These are phyloP conservation scores for Tulasnella sp. DNA, from an alignment of 768 basidiomycete species.

Conservation along the genomic window DNA sequence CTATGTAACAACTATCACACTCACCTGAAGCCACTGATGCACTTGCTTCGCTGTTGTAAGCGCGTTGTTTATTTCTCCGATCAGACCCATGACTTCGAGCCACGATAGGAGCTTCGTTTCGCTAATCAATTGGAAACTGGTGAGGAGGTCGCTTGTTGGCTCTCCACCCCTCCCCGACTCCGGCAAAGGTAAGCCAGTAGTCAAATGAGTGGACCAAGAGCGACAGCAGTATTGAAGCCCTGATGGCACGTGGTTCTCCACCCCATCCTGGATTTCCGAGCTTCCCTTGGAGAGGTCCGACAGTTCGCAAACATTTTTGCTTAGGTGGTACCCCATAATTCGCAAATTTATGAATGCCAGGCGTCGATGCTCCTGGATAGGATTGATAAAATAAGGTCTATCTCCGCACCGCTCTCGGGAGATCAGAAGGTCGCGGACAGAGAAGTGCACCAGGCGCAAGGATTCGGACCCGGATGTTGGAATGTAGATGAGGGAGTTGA, in stretches of 20 bases:
- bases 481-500: background rate
- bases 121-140: background rate
- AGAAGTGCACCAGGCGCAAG: background rate
- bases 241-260: background rate
- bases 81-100: background rate
- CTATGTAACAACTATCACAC: background rate
- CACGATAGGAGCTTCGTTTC: background rate
- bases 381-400: background rate
- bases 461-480: background rate
- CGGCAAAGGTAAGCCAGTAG: background rate
- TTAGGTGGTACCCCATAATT: background rate
- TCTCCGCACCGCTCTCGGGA: background rate
- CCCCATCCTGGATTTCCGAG: background rate
- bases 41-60: background rate
- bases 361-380: background rate
- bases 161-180: background rate
- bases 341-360: background rate
- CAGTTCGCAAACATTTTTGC: background rate
- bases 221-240: background rate
- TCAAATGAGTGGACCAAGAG: background rate
- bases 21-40: background rate
- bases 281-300: background rate
- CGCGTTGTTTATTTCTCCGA: background rate
- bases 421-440: background rate
- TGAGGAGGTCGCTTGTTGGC: background rate